Base-by-base conservation (phyloP, 768 basidiomycete genomes). In the Tylopilus sp. region DNA sequence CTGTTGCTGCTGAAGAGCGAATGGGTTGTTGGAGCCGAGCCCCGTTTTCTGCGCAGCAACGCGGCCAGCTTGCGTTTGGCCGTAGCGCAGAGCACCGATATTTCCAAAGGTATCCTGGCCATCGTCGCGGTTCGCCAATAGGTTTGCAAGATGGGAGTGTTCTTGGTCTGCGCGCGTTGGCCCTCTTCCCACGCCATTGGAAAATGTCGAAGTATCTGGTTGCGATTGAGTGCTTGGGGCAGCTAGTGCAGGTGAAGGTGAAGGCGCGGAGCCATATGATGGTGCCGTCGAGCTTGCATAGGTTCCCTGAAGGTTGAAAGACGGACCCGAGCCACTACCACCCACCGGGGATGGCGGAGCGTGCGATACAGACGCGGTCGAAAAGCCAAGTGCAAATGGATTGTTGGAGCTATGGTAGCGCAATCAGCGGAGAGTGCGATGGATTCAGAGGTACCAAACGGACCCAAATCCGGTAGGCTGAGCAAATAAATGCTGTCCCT, bases 71-170 rank as follows among this genome's bases (percentile, higher is more conserved):
- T 77, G 74, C 0, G 81, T 79, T 44, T 80, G 74, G 2, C 83
- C 83, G 53, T 82, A 88, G 76, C 94, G 80, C 55, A 95, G 66
- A 46, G 75, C 55, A 18, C 95, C 95, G 28, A 82, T 60, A 67
- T 98, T 99, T 45, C 95, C 95, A 64, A 98, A 98, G 47, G 95
- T 95, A 71, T 99, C 97, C 65, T 88, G 75, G 1, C 97, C 95
- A 59, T 91, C 93, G 50, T 97, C 95, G 45, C 86, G 78, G 62
- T 89, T 91, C 6, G 91, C 95, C 56, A 98, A 84, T 59, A 98
- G 69, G 47, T 69, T 74, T 3, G 95, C 94, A 47, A 99, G 79
- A 33, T 85, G 79, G 13, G 81, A 66, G 63, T 91, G 79, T 51
- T 83, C 80, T 54, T 88, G 82, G 66, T 95, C 91, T 43, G 78